Base-by-base conservation (phyloP, 2,329 filamentous ascomycete genomes). In the Fusarium humuli region DNA sequence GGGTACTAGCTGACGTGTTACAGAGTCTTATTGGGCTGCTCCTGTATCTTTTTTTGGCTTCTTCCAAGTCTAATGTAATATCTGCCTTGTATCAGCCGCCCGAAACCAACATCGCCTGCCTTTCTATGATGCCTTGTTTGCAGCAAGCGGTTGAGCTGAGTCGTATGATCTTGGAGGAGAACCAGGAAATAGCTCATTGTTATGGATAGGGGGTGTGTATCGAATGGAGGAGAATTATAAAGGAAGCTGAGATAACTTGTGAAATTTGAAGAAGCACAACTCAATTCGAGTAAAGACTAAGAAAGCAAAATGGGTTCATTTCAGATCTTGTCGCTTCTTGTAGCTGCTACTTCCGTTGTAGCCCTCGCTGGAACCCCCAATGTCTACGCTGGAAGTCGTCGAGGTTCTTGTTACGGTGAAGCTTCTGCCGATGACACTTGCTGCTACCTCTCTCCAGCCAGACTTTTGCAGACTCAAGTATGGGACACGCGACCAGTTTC, bases 291-390 rank as follows among this genome's bases (percentile, higher is more conserved):
- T 42, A n/a, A 54, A 48, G 8, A 49, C 10, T 20, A 49, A 37
- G 27, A 8, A 27, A 29, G 18, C 14, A 55, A 13, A 12, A 67
- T 67, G 64, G 9, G 32, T 29, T 56, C 56, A 6, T 40, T 67
- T 18, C 49, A 62, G 7, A 47, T 67, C n/a, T 11, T 67, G 3
- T 52, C 56, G 1, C 45, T 67, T 22, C 40, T 67, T 8, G 18
- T 57, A 22, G 49, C 57, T 42, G 62, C 57, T 16, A 52, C 64
- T 32, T 67, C 57, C 12, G 62, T 52, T 6, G 23, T 67, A 13
- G 62, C 62, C 23, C 40, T 67, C 13, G 49, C 64, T 48, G 62
- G 64, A 12, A 42, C 49, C 13, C 64, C 64, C 4, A 67, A 67
- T 13, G 12, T 57, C 10, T 62, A 67, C 41, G 56, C 62, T 2